phyloP scores from a whole-genome alignment of 345 rosid species.

The Ailanthus altissimus region DNA sequence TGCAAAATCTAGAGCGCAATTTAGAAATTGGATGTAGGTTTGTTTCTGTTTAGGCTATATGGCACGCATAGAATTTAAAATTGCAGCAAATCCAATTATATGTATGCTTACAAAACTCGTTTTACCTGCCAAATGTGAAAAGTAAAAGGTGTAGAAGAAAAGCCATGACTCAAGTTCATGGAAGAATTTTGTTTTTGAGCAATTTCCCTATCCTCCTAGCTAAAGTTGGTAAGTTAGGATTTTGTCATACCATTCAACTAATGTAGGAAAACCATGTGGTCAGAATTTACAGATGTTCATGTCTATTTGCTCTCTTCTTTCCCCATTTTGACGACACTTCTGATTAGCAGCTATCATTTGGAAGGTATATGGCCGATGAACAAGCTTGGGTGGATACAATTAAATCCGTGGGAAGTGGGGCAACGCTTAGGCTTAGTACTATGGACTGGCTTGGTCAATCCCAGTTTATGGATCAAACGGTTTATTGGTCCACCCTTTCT shows the following conservation, averaged over 20 bases:
- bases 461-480: constrained; percentile 48
- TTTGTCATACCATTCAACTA: not conserved
- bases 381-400: constrained; percentile 90
- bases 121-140: not conserved
- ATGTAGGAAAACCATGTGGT: not conserved
- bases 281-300: not conserved
- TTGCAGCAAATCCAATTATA: not conserved
- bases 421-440: constrained; percentile 67
- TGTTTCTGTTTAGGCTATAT: not conserved
- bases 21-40: not conserved
- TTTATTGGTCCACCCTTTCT: constrained; percentile 81
- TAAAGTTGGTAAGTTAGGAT: no score
- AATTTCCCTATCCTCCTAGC: not conserved
- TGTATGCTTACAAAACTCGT: not conserved
- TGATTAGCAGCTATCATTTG: constrained; percentile 64
- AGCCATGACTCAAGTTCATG: not conserved
- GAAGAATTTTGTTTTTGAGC: not conserved
- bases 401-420: constrained; percentile 61
- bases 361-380: constrained; percentile 68
- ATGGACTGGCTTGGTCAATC: constrained; percentile 99
- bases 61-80: not conserved
- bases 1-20: not conserved
- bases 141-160: not conserved
- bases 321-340: constrained; percentile 20
- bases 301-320: not conserved